A percentile compares a stretch with the other conserved stretches of the same genome.
Conservation (phyloP, 352 stramenopile species). For the Globisporangium echinulatum region DNA sequence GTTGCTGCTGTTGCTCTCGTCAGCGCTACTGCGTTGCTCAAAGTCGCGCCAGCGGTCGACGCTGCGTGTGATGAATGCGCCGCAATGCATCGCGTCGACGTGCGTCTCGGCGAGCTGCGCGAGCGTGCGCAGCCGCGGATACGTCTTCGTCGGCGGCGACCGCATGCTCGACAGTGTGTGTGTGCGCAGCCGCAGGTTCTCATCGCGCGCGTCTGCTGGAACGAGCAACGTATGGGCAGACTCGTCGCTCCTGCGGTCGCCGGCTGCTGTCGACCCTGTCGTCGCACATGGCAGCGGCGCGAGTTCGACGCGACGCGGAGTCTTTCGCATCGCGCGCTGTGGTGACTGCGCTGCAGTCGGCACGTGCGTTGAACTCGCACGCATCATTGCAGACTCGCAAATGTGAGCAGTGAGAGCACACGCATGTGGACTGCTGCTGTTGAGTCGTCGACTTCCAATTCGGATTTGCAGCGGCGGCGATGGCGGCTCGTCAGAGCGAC, state of each 20-base stretch:
- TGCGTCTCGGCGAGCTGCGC: conserved; percentile 31
- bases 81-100: conserved; percentile 26
- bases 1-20: background rate
- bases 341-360: background rate
- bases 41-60: conserved; percentile 32
- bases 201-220: background rate
- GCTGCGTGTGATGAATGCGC: conserved; percentile 42
- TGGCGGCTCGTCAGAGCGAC: too few relatives aligned
- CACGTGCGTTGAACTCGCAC: too few relatives aligned
- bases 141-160: conserved; percentile 5
- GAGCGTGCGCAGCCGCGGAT: conserved; percentile 38
- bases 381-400: too few relatives aligned
- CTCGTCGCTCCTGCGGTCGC: background rate
- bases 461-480: too few relatives aligned
- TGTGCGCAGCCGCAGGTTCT: background rate
- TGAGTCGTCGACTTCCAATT: too few relatives aligned
- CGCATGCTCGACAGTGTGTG: background rate
- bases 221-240: background rate
- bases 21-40: background rate
- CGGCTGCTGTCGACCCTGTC: background rate
- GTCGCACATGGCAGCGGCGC: background rate
- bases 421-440: too few relatives aligned
- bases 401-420: too few relatives aligned
- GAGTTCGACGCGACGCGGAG: conserved; percentile 6
- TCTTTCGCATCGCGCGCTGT: background rate